Evolutionary conservation across 2,329 filamentous ascomycete genomes (phyloP), one percentile per base, ranked within the genome.

Genomic region (Beauveria caledonica): DNA sequence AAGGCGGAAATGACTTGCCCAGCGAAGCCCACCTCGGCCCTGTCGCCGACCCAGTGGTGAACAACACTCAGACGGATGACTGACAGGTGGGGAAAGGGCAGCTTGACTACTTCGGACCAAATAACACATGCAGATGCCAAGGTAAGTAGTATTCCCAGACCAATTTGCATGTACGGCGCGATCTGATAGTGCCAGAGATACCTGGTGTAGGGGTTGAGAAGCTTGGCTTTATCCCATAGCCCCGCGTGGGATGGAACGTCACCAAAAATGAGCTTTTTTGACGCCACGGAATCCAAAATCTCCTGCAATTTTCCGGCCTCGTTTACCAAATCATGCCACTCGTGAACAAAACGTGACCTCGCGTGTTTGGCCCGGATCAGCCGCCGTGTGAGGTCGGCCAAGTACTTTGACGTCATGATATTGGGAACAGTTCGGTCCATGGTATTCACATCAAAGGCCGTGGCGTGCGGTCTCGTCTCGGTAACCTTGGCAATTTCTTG

Each of bases 81-180:
- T 1, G 92, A 96, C 13, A 95, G 78, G 36, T 86, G 83, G 1
- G 90, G 88, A 23, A 89, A 84, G 54, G 90, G 81, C n/a, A 86
- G 85, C 71, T 94, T 95, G 73, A 96, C 85, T 60, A 96, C 76
- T 77, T 99, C 94, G 1, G 92, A 96, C 92, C 92, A 97, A 56
- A 97, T 82, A 63, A 99, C 88, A 66, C 86, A 89, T 54, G 85
- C 79, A 0, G 94, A 97, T 2, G 91, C 92, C 0, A 88, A 70
- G 0, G 87, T 81, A 23, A 95, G 80, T 60, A 94, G 68, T 1
- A 76, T 75, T n/a, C 89, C 91, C 5, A 89, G 72, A 8, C 78
- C 70, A 50, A 92, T 78, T 54, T 86, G 85, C 0, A 86, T 65
- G 56, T 82, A 83, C 0, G 94, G 94, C 33, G 94, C 74, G 23